Percentiles rank a stretch among this genome's conserved stretches.
These are phyloP conservation scores for Chrysanthemum makinoi DNA, from an alignment of 129 eudicot genomes.

Conservation along the genomic window DNA sequence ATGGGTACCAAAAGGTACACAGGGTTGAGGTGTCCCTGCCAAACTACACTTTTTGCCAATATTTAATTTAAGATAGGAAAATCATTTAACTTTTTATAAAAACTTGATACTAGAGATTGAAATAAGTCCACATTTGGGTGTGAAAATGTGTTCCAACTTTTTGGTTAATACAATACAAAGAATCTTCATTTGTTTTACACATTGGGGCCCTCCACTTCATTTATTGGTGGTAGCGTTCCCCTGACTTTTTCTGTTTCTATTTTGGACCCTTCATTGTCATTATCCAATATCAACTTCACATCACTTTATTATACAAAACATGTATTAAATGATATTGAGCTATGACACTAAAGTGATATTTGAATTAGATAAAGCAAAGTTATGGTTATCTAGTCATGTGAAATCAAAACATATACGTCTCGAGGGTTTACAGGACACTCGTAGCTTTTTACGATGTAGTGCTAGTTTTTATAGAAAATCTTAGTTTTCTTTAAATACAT, in stretches of 20 bases:
- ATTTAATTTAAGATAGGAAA: too few species aligned
- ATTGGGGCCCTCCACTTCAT: constrained; percentile 36
- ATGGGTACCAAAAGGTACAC: too few species aligned
- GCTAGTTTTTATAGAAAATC: too few species aligned
- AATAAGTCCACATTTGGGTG: neutral
- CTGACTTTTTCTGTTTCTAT: constrained; percentile 18
- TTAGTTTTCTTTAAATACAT: too few species aligned
- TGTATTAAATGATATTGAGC: neutral
- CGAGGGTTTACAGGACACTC: neutral
- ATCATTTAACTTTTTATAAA: too few species aligned
- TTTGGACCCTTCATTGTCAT: constrained; percentile 30
- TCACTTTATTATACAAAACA: neutral
- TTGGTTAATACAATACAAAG: neutral
- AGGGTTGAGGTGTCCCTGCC: too few species aligned
- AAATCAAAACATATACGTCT: too few species aligned
- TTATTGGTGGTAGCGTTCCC: constrained; percentile 30
- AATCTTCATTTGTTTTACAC: constrained; percentile 27
- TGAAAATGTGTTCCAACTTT: neutral
- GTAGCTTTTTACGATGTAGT: too few species aligned
- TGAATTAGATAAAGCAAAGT: neutral
- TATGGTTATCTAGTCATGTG: too few species aligned
- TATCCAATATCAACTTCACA: constrained; percentile 7
- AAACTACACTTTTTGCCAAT: too few species aligned
- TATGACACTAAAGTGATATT: neutral
- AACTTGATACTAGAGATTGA: too few species aligned